Evolutionary conservation across 2,329 filamentous ascomycete species (phyloP).

Genomic region (Ceratocystis destructans): DNA sequence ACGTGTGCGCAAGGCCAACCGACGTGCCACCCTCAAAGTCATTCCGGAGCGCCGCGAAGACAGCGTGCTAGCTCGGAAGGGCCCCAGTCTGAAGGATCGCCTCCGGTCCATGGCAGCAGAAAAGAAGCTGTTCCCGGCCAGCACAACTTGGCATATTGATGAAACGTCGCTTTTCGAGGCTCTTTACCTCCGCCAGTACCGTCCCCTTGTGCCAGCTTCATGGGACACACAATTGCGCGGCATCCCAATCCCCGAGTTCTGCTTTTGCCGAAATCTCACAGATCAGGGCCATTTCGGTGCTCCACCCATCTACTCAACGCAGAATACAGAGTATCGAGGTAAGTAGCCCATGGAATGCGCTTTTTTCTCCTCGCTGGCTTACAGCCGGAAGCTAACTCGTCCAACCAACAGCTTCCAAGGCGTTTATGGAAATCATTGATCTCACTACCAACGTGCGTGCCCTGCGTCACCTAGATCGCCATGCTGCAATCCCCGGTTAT

Average conservation of each 20-base stretch:
- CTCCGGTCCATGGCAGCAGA: constrained; percentile 33
- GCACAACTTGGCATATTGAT: constrained; percentile 38
- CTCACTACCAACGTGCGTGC: constrained; percentile 28
- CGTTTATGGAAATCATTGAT: constrained; percentile 30
- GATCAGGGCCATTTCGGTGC: constrained; percentile 23
- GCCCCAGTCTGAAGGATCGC: constrained; percentile 14
- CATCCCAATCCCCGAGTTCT: constrained; percentile 28
- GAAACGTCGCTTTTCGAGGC: constrained; percentile 34
- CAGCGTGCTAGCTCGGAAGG: background rate
- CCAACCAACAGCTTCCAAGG: constrained; percentile 27
- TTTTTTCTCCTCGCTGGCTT: background rate
- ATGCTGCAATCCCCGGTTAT: constrained; percentile 24
- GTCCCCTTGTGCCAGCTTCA: constrained; percentile 29
- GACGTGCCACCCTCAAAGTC: background rate
- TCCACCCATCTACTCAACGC: constrained; percentile 30
- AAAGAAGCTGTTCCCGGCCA: constrained; percentile 30
- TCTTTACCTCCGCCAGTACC: constrained; percentile 30
- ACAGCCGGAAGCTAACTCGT: background rate
- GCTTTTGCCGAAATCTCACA: constrained; percentile 25
- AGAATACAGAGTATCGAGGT: constrained; percentile 29
- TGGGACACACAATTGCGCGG: constrained; percentile 24
- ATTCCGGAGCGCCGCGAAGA: background rate
- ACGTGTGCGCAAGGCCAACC: constrained; percentile 3
- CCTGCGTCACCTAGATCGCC: constrained; percentile 27
- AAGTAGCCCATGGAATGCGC: constrained; percentile 10